Conservation (phyloP, 2,329 filamentous ascomycete species). For the Colletotrichum gloeosporioides region DNA sequence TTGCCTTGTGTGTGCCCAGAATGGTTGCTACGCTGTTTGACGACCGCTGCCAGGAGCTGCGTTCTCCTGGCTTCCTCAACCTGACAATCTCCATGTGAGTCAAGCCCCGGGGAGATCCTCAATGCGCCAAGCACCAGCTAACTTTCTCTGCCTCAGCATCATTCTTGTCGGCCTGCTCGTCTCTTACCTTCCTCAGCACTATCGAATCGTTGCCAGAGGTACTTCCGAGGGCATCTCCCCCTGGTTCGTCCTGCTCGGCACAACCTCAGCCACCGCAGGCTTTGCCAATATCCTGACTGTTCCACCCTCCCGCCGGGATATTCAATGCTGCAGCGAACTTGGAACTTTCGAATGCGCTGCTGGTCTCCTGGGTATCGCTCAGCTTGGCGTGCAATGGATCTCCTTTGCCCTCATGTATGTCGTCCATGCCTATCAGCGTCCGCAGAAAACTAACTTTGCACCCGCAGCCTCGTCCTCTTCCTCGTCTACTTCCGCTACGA, state of each 20-base stretch:
- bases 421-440: not conserved
- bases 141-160: constrained; percentile 48
- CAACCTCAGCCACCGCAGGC: constrained; percentile 84
- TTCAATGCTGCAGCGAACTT: constrained; percentile 85
- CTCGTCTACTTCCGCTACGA: constrained; percentile 87
- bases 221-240: constrained; percentile 95
- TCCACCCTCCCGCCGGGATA: constrained; percentile 81
- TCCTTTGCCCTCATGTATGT: constrained; percentile 91
- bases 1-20: not conserved
- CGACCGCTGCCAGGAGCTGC: constrained; percentile 56
- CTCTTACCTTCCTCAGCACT: constrained; percentile 94
- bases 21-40: constrained; percentile 19
- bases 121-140: constrained; percentile 8
- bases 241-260: constrained; percentile 93
- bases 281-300: constrained; percentile 93
- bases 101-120: not conserved
- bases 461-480: constrained; percentile 82
- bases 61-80: constrained; percentile 58
- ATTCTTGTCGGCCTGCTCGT: constrained; percentile 88
- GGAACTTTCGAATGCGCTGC: constrained; percentile 83
- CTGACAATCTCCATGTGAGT: constrained; percentile 62
- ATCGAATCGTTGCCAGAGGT: constrained; percentile 83
- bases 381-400: constrained; percentile 90
- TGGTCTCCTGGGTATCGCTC: constrained; percentile 85
- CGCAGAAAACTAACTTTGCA: not conserved